Evolutionary conservation across 1,139 yeast species (phyloP).

Genomic region (Sugiyamaella neomexicana): DNA sequence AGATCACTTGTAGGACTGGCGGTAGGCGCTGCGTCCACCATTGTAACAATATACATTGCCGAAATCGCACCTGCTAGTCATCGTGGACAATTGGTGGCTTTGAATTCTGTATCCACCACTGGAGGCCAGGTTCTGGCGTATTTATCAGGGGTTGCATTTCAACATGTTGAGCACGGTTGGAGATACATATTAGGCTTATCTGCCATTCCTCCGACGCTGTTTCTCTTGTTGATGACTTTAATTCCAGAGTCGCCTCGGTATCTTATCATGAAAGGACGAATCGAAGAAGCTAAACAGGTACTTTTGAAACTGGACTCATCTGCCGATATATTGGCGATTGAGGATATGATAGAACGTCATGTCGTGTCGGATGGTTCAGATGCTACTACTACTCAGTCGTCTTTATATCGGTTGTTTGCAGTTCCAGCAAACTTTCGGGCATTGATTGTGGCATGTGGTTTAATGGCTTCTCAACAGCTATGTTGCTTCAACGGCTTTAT

Average conservation of each 20-base stretch:
- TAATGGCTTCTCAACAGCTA: slow-evolving; percentile 72
- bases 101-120: slow-evolving; percentile 48
- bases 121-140: slow-evolving; percentile 50
- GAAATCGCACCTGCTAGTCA: slow-evolving; percentile 46
- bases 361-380: background rate
- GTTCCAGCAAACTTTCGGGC: slow-evolving; percentile 48
- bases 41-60: slow-evolving; percentile 47
- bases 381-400: slow-evolving; percentile 2
- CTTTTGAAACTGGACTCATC: slow-evolving; percentile 43
- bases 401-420: slow-evolving; percentile 14
- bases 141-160: slow-evolving; percentile 38
- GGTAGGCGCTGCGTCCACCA: slow-evolving; percentile 47
- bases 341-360: slow-evolving; percentile 29
- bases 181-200: slow-evolving; percentile 45
- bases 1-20: slow-evolving; percentile 47
- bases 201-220: slow-evolving; percentile 45
- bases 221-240: slow-evolving; percentile 42
- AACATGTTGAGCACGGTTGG: slow-evolving; percentile 41
- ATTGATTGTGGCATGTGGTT: slow-evolving; percentile 62
- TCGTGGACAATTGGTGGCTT: slow-evolving; percentile 44
- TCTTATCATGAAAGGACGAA: slow-evolving; percentile 46
- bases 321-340: slow-evolving; percentile 38
- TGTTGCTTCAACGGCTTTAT: slow-evolving; percentile 77
- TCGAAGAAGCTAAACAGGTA: slow-evolving; percentile 45
- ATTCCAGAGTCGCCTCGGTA: slow-evolving; percentile 65